Evolutionary conservation across 805 yeast species (phyloP).

Genomic region (Starmerella riodocensis): DNA sequence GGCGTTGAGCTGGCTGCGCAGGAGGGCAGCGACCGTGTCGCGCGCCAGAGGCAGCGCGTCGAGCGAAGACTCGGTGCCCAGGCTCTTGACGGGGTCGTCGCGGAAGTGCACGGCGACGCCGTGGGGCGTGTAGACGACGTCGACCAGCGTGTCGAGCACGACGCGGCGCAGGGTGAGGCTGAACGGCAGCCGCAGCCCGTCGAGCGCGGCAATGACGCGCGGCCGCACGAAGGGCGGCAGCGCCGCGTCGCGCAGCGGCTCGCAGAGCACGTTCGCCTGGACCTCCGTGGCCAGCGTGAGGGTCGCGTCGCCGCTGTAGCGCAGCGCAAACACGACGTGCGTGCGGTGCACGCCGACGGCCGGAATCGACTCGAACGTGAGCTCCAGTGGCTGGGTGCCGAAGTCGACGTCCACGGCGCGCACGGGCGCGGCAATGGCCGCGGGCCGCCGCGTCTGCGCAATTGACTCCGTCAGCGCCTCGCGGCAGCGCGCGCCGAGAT

Average conservation of each 20-base stretch:
- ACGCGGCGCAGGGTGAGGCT: constrained; percentile 20
- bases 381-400: constrained; percentile 60
- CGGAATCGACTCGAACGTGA: constrained; percentile 49
- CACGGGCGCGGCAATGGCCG: constrained; percentile 32
- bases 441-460: constrained; percentile 25
- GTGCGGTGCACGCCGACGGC: constrained; percentile 47
- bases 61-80: constrained; percentile 23
- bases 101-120: constrained; percentile 25
- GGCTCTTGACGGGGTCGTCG: constrained; percentile 24
- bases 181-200: constrained; percentile 24
- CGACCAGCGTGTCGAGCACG: constrained; percentile 24
- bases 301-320: constrained; percentile 61
- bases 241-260: constrained; percentile 27
- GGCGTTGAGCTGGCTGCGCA: constrained; percentile 21
- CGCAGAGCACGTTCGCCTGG: constrained; percentile 54
- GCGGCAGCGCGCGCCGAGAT: constrained; percentile 47
- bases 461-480: constrained; percentile 25
- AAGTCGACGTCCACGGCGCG: constrained; percentile 54
- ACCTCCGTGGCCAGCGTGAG: constrained; percentile 59
- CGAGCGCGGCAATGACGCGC: constrained; percentile 19
- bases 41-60: constrained; percentile 26
- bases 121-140: constrained; percentile 23
- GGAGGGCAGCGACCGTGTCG: constrained; percentile 17
- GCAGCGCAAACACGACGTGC: constrained; percentile 50
- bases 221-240: constrained; percentile 22